Conservation (phyloP, 192 early-diverging fungal species). For the Coemansia sp. region DNA sequence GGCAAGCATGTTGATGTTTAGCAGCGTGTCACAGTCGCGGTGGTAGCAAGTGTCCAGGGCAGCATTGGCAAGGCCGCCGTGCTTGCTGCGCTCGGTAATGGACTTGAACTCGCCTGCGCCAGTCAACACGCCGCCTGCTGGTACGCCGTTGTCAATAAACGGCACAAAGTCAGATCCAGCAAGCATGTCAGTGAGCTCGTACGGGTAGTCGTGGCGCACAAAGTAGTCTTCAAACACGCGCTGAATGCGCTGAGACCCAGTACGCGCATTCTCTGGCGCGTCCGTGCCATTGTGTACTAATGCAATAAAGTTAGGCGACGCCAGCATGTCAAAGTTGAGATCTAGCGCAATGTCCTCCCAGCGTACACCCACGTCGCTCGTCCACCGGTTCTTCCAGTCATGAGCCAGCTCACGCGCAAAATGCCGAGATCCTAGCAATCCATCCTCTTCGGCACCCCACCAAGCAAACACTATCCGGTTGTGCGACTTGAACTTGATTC, state of each 20-base stretch:
- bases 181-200: conserved; percentile 62
- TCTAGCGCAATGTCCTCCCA: conserved; percentile 61
- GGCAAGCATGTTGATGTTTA: conserved; percentile 66
- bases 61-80: conserved; percentile 67
- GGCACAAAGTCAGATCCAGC: conserved; percentile 71
- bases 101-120: conserved; percentile 67
- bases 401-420: conserved; percentile 59
- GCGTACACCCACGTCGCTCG: conserved; percentile 23
- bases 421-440: conserved; percentile 65
- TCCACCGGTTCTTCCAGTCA: conserved; percentile 47
- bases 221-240: conserved; percentile 64
- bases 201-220: conserved; percentile 47
- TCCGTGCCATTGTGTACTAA: conserved; percentile 67
- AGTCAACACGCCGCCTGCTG: conserved; percentile 66
- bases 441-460: conserved; percentile 77
- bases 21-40: conserved; percentile 65
- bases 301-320: conserved; percentile 71
- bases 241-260: conserved; percentile 62
- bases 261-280: conserved; percentile 56
- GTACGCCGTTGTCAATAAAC: conserved; percentile 65
- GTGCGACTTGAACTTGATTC: conserved; percentile 43
- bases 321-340: conserved; percentile 77
- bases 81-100: conserved; percentile 54
- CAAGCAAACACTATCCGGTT: conserved; percentile 72
- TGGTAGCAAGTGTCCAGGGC: conserved; percentile 73